Conservation (phyloP, 306 rosid genomes). For the Vigna mungo region DNA sequence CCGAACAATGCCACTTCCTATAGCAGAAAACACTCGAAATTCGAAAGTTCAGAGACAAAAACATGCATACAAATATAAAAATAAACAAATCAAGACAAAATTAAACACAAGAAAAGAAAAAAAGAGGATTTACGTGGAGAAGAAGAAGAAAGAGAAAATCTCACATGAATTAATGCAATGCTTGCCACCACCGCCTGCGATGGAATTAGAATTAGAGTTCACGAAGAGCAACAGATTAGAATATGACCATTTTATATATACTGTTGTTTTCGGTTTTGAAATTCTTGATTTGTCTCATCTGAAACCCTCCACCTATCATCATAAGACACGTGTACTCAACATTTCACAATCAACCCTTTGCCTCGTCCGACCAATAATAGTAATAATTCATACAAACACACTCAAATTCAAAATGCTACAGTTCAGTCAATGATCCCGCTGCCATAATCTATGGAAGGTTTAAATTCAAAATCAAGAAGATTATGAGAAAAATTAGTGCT, state of each 20-base stretch:
- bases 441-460: neutral
- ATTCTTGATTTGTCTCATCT: neutral
- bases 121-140: neutral
- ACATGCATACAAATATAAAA: neutral
- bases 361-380: neutral
- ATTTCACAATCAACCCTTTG: neutral
- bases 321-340: slow-evolving; percentile 27
- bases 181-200: neutral
- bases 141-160: slow-evolving; percentile 14
- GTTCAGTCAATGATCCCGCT: neutral
- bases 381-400: neutral
- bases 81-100: neutral
- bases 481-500: neutral
- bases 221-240: neutral
- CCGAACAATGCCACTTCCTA: slow-evolving; percentile 14
- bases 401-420: neutral
- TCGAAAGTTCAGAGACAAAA: neutral
- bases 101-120: neutral
- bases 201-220: neutral
- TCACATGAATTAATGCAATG: slow-evolving; percentile 8
- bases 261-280: slow-evolving; percentile 20
- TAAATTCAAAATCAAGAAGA: neutral
- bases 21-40: neutral
- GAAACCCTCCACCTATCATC: neutral
- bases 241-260: neutral